Conservation (phyloP, 2,329 filamentous ascomycete species). For the Orbilia javanica region DNA sequence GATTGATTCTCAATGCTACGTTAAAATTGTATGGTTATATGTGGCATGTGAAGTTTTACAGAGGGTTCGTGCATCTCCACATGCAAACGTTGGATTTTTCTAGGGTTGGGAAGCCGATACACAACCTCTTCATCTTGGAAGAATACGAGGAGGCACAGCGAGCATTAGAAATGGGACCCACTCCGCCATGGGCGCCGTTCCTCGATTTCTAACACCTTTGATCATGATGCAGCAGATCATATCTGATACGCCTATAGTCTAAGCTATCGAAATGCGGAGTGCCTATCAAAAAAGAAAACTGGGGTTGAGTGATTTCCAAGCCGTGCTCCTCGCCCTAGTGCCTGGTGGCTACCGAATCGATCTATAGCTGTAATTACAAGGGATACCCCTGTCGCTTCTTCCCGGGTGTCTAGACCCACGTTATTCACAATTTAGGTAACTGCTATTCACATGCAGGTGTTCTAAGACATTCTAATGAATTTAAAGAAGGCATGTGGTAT, state of each 20-base stretch:
- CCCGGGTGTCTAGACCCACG: conserved; percentile 13
- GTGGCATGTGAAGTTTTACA: conserved; percentile 40
- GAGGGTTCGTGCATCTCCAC: conserved; percentile 43
- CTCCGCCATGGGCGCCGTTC: neutral
- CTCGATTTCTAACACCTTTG: neutral
- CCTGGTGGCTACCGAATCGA: conserved; percentile 39
- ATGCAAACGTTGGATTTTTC: conserved; percentile 23
- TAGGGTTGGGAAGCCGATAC: neutral
- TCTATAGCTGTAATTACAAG: conserved; percentile 24
- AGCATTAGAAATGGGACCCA: conserved; percentile 2
- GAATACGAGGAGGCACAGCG: conserved; percentile 26
- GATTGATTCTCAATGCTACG: conserved; percentile 4
- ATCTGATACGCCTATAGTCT: conserved; percentile 2
- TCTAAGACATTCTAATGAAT: conserved; percentile 6
- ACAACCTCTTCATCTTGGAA: conserved; percentile 12
- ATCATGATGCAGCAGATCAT: conserved; percentile 31
- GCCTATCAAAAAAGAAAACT: conserved; percentile 17
- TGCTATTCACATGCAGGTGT: conserved; percentile 50
- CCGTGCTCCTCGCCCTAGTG: conserved; percentile 26
- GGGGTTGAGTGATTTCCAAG: conserved; percentile 45
- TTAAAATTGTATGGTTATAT: neutral
- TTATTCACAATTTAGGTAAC: conserved; percentile 46
- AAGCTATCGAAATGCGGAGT: neutral
- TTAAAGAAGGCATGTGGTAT: conserved; percentile 56
- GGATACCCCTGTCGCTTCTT: conserved; percentile 6